phyloP scores from a whole-genome alignment of 306 rosid genomes.

The Dalbergia cultrata region DNA sequence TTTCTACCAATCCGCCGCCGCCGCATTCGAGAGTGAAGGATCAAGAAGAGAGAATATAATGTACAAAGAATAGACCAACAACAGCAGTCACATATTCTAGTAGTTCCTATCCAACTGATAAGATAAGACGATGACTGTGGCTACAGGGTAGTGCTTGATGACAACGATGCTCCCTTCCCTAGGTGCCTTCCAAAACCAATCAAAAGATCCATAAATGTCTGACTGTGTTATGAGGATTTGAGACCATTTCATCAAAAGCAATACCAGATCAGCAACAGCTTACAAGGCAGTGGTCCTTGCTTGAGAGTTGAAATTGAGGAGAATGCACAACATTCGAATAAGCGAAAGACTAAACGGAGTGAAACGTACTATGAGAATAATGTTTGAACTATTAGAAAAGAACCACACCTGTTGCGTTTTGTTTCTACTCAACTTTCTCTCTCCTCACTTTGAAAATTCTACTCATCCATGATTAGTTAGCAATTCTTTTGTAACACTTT shows the following conservation, averaged over 20 bases:
- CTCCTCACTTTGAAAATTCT: no score
- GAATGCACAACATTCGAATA: not conserved
- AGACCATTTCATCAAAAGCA: not conserved
- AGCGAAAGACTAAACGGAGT: no score
- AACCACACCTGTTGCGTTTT: no score
- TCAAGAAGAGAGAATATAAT: not conserved
- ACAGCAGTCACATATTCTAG: not conserved
- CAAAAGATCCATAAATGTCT: not conserved
- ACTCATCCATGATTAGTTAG: no score
- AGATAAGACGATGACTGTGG: slow-evolving; percentile 29
- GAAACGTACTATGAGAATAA: no score
- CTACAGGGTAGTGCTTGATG: slow-evolving; percentile 20
- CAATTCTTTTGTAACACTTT: no score
- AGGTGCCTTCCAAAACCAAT: not conserved
- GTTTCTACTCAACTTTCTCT: no score
- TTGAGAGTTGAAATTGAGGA: not conserved
- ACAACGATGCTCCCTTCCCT: slow-evolving; percentile 15
- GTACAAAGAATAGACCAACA: slow-evolving; percentile 23
- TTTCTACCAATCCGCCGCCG: slow-evolving; percentile 7
- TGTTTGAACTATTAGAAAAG: no score
- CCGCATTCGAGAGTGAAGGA: slow-evolving; percentile 21
- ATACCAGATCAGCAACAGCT: not conserved
- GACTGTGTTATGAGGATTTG: not conserved
- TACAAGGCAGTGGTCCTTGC: slow-evolving; percentile 4
- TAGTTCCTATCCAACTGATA: slow-evolving; percentile 11